A percentile compares a stretch with the other conserved stretches of the same genome.
These are phyloP conservation scores for Pythium myriotylum DNA, from an alignment of 352 stramenopile genomes.

Conservation along the genomic window DNA sequence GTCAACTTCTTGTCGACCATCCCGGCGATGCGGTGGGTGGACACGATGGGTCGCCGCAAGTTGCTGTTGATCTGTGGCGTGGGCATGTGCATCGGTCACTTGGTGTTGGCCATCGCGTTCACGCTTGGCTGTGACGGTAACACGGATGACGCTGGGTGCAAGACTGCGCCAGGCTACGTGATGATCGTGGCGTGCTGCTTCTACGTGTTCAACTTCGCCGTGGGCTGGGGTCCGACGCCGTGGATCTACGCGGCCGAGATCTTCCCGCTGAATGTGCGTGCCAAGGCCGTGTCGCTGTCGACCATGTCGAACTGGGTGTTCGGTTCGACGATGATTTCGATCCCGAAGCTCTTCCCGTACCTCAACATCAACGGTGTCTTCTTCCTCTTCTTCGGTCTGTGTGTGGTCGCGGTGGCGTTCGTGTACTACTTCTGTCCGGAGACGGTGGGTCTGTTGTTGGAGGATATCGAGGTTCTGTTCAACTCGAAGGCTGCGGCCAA, in stretches of 20 bases:
- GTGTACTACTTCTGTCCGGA: slow-evolving; percentile 41
- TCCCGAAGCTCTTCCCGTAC: slow-evolving; percentile 46
- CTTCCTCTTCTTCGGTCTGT: slow-evolving; percentile 43
- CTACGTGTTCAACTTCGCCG: slow-evolving; percentile 48
- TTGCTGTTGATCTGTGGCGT: slow-evolving; percentile 38
- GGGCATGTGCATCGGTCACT: slow-evolving; percentile 41
- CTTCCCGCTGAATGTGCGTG: slow-evolving; percentile 47
- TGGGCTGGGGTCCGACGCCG: slow-evolving; percentile 45
- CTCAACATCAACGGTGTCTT: slow-evolving; percentile 47
- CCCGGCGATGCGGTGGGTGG: slow-evolving; percentile 38
- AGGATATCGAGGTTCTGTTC: slow-evolving; percentile 41
- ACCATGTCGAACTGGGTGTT: slow-evolving; percentile 24
- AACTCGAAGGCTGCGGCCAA: not conserved
- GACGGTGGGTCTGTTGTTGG: slow-evolving; percentile 35
- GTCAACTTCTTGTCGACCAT: slow-evolving; percentile 42
- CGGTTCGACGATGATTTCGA: slow-evolving; percentile 33
- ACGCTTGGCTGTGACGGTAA: slow-evolving; percentile 36
- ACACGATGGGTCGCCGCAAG: slow-evolving; percentile 34
- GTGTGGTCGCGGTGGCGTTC: slow-evolving; percentile 27
- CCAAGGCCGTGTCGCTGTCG: slow-evolving; percentile 34
- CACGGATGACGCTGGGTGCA: slow-evolving; percentile 23
- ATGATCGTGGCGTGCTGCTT: slow-evolving; percentile 37
- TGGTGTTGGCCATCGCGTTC: slow-evolving; percentile 37
- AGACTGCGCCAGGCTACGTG: slow-evolving; percentile 25
- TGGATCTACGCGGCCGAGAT: slow-evolving; percentile 61